phyloP scores from a whole-genome alignment of 177 flowering plant species.

The Vitis hybrid region DNA sequence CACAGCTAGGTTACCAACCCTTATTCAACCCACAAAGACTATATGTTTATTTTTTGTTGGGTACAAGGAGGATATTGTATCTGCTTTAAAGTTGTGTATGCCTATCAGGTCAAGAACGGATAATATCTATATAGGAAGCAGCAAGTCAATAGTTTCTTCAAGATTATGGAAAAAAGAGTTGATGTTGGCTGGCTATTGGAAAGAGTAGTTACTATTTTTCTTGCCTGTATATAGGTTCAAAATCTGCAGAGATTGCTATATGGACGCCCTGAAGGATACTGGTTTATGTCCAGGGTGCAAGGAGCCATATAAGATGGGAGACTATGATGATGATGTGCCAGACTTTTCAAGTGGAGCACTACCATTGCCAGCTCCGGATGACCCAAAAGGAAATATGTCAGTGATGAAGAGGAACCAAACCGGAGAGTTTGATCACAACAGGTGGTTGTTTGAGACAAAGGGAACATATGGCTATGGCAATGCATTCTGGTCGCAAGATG shows the following conservation, averaged over 20 bases:
- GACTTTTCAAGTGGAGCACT: constrained; percentile 31
- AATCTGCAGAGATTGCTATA: constrained; percentile 88
- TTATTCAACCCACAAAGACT: too few relatives aligned
- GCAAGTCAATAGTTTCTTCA: too few relatives aligned
- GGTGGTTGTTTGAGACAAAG: constrained; percentile 88
- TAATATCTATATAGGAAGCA: too few relatives aligned
- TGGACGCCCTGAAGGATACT: constrained; percentile 66
- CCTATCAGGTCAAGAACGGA: too few relatives aligned
- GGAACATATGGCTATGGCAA: constrained; percentile 95
- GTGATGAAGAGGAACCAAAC: constrained; percentile 76
- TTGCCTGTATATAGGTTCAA: constrained; percentile 40
- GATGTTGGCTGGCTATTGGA: too few relatives aligned
- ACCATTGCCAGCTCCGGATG: constrained; percentile 31
- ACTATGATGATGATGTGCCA: constrained; percentile 43
- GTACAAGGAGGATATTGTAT: too few relatives aligned
- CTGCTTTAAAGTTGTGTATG: too few relatives aligned
- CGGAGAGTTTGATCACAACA: constrained; percentile 92
- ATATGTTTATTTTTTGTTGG: too few relatives aligned
- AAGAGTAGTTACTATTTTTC: too few relatives aligned
- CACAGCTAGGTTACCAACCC: too few relatives aligned
- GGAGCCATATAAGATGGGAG: constrained; percentile 59
- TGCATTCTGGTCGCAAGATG: constrained; percentile 67
- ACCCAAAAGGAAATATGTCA: constrained; percentile 30
- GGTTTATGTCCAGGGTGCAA: constrained; percentile 92
- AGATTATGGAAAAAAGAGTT: too few relatives aligned